Evolutionary conservation across 129 eudicot species (phyloP).

Genomic region (Rutidosis leptorrhynchoides): DNA sequence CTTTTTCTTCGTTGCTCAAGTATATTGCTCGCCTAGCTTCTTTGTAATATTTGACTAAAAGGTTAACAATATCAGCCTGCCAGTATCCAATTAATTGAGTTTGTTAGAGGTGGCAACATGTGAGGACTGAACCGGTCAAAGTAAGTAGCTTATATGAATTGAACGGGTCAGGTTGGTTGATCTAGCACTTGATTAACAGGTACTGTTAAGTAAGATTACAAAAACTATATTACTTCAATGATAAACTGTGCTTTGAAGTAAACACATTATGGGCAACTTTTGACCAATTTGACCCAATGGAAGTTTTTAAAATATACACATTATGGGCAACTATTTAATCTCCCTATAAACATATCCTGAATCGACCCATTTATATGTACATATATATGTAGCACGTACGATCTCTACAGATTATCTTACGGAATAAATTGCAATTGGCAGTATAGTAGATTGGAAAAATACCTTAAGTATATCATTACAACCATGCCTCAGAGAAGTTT

Average conservation of each 20-base stretch:
- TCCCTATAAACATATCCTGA: not conserved
- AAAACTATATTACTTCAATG: not conserved
- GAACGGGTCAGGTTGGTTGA: not conserved
- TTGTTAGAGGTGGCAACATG: not conserved
- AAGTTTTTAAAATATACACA: no score
- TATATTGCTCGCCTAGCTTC: constrained; percentile 92
- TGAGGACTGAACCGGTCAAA: not conserved
- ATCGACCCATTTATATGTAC: not conserved
- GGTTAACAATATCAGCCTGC: constrained; percentile 87
- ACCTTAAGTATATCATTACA: constrained; percentile 97
- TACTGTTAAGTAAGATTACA: not conserved
- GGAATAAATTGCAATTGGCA: not conserved
- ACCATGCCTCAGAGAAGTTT: constrained; percentile 97
- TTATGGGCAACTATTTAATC: not conserved
- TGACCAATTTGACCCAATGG: not conserved
- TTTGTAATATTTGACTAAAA: constrained; percentile 80
- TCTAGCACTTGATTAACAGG: not conserved
- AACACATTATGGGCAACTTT: not conserved
- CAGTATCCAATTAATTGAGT: not conserved
- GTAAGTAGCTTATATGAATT: not conserved
- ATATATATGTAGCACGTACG: not conserved
- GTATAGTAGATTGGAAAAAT: constrained; percentile 11
- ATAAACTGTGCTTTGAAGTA: not conserved
- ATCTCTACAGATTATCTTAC: not conserved
- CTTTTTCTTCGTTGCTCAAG: constrained; percentile 73